Evolutionary conservation across 2,329 filamentous ascomycete species (phyloP).

Genomic region (Teratosphaeria destructans): DNA sequence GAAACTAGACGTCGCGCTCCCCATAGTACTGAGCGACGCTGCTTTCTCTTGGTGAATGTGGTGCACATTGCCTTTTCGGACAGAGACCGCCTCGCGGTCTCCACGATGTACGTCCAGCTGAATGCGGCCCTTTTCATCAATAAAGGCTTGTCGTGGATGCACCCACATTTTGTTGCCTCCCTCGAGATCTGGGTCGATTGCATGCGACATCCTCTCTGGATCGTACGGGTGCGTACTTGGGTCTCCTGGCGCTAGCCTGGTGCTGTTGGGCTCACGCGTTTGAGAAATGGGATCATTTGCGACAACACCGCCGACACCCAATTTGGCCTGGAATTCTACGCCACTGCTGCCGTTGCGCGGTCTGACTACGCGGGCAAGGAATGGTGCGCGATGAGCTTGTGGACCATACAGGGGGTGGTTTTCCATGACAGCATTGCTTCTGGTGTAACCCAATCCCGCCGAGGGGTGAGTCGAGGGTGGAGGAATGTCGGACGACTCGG

Average conservation of each 20-base stretch:
- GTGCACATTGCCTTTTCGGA: conserved; percentile 19
- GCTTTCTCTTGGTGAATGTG: conserved; percentile 12
- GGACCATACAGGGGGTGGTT: conserved; percentile 42
- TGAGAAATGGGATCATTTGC: conserved; percentile 22
- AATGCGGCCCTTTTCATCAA: conserved; percentile 37
- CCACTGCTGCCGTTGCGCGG: conserved; percentile 31
- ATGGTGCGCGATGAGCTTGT: conserved; percentile 40
- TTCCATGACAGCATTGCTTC: conserved; percentile 41
- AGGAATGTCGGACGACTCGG: conserved; percentile 19
- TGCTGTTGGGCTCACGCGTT: background rate
- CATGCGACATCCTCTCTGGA: conserved; percentile 28
- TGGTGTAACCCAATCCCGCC: conserved; percentile 52
- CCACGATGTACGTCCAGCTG: conserved; percentile 24
- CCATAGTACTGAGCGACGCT: background rate
- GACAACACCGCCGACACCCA: conserved; percentile 38
- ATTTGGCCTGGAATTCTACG: conserved; percentile 22
- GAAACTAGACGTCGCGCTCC: background rate
- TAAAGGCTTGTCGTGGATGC: conserved; percentile 35
- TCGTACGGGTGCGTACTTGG: conserved; percentile 27
- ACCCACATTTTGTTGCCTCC: conserved; percentile 46
- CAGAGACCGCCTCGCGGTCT: conserved; percentile 23
- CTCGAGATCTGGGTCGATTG: conserved; percentile 33
- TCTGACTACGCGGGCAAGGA: conserved; percentile 48
- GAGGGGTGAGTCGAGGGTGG: conserved; percentile 55
- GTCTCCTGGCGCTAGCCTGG: background rate